Percentiles rank a stretch among this genome's conserved stretches.
phyloP scores from a whole-genome alignment of 2,329 filamentous ascomycete genomes.

The Claviceps arundinis region DNA sequence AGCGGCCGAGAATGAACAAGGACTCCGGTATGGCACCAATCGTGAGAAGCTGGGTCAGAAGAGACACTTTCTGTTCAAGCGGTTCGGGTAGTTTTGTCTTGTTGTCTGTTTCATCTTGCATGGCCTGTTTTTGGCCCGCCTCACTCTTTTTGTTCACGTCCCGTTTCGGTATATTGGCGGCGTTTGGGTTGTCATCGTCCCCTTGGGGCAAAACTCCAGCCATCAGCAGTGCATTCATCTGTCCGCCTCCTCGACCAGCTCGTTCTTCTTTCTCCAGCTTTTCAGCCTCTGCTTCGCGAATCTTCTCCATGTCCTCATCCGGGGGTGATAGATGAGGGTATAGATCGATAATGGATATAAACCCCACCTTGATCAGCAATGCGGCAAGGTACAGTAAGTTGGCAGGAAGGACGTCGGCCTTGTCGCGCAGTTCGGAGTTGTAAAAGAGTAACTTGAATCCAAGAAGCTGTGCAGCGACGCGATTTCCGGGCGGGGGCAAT shows the following conservation, averaged over 20 bases:
- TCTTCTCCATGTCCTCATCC: conserved; percentile 67
- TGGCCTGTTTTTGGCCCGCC: conserved; percentile 33
- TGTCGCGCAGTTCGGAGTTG: conserved; percentile 62
- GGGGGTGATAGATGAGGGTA: conserved; percentile 84
- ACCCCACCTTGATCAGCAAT: conserved; percentile 90
- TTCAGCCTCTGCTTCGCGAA: conserved; percentile 56
- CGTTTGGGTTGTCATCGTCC: conserved; percentile 54
- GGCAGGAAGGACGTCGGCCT: conserved; percentile 67
- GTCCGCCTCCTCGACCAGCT: conserved; percentile 54
- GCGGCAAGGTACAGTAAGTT: conserved; percentile 89
- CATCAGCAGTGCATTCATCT: conserved; percentile 72
- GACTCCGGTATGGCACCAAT: conserved; percentile 90
- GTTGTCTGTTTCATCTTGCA: conserved; percentile 29
- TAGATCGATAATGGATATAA: conserved; percentile 81
- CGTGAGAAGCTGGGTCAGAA: conserved; percentile 74
- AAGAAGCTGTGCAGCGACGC: conserved; percentile 82
- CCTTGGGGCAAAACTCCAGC: conserved; percentile 62
- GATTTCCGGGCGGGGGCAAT: conserved; percentile 72
- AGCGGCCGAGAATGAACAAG: conserved; percentile 80
- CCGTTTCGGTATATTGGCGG: conserved; percentile 29
- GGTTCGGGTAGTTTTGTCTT: conserved; percentile 53
- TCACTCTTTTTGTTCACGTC: conserved; percentile 40
- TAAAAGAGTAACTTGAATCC: conserved; percentile 98
- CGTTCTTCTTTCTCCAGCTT: conserved; percentile 70
- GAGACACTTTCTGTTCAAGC: conserved; percentile 72